phyloP scores from a whole-genome alignment of 2,329 filamentous ascomycete genomes.

The Pezicula neosporulosa region DNA sequence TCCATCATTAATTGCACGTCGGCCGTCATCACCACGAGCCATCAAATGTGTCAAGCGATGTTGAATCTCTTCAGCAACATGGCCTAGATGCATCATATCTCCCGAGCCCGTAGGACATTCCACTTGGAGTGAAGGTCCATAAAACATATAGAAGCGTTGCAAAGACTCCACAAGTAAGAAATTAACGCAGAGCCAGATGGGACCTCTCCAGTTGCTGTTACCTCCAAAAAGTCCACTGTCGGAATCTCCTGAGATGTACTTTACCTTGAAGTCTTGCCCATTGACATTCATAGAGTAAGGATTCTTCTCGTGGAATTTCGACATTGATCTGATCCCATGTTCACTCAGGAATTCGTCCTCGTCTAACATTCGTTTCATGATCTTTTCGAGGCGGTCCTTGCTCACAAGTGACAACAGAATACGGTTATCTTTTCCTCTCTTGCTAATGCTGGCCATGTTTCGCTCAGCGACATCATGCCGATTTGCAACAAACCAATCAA shows the following conservation, averaged over 20 bases:
- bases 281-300: slow-evolving; percentile 97
- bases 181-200: slow-evolving; percentile 95
- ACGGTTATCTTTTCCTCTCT: slow-evolving; percentile 85
- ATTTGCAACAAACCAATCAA: slow-evolving; percentile 94
- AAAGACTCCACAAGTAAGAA: slow-evolving; percentile 91
- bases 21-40: slow-evolving; percentile 76
- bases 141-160: slow-evolving; percentile 96
- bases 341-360: slow-evolving; percentile 90
- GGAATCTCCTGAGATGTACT: slow-evolving; percentile 92
- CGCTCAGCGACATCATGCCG: slow-evolving; percentile 82
- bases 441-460: slow-evolving; percentile 91
- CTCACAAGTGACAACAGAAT: slow-evolving; percentile 87
- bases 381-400: slow-evolving; percentile 86
- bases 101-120: slow-evolving; percentile 93
- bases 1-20: slow-evolving; percentile 82
- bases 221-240: slow-evolving; percentile 93
- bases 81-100: slow-evolving; percentile 91
- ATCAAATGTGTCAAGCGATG: slow-evolving; percentile 93
- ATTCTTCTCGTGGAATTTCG: slow-evolving; percentile 84
- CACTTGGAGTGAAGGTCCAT: slow-evolving; percentile 81
- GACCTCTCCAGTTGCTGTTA: slow-evolving; percentile 97
- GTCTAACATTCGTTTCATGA: slow-evolving; percentile 87
- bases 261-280: slow-evolving; percentile 81
- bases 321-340: slow-evolving; percentile 87
- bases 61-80: slow-evolving; percentile 92